These are phyloP conservation scores for Cladosporium cucumerinum DNA, from an alignment of 2,329 filamentous ascomycete species.

Conservation along the genomic window DNA sequence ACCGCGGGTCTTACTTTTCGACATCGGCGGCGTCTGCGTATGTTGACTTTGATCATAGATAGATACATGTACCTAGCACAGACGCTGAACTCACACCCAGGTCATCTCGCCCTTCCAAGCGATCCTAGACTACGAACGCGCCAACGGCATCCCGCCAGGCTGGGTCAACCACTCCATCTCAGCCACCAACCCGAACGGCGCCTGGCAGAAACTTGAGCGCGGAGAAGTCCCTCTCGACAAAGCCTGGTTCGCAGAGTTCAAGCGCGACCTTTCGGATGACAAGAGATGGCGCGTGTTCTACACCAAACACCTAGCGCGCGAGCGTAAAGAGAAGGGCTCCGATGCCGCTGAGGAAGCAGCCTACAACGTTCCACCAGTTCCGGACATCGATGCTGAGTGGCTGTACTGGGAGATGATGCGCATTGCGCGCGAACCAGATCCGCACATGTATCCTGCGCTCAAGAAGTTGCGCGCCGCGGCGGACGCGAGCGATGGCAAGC, in stretches of 20 bases:
- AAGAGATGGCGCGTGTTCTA: conserved; percentile 65
- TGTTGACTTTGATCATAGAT: conserved; percentile 42
- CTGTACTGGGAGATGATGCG: conserved; percentile 93
- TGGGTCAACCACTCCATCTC: conserved; percentile 93
- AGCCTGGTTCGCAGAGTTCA: conserved; percentile 73
- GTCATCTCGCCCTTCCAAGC: conserved; percentile 88
- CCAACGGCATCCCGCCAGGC: conserved; percentile 72
- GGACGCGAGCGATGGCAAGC: conserved; percentile 42
- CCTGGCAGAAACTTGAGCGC: conserved; percentile 84
- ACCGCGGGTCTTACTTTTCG: conserved; percentile 80
- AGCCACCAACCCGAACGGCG: conserved; percentile 69
- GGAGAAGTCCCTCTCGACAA: conserved; percentile 74
- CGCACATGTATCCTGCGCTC: conserved; percentile 83
- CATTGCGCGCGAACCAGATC: conserved; percentile 66
- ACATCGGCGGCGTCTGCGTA: conserved; percentile 96
- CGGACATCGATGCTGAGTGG: conserved; percentile 69
- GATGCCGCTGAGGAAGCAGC: conserved; percentile 31
- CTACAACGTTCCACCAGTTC: conserved; percentile 56
- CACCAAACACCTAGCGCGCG: conserved; percentile 26
- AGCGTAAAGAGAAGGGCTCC: conserved; percentile 42
- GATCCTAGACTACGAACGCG: conserved; percentile 84
- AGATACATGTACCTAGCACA: too few species aligned
- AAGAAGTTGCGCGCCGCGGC: conserved; percentile 54
- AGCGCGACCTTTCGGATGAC: conserved; percentile 64
- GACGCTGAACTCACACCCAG: conserved; percentile 44